Base-by-base conservation (phyloP, 2,329 filamentous ascomycete species). In the Paracamarosporium sp. region DNA sequence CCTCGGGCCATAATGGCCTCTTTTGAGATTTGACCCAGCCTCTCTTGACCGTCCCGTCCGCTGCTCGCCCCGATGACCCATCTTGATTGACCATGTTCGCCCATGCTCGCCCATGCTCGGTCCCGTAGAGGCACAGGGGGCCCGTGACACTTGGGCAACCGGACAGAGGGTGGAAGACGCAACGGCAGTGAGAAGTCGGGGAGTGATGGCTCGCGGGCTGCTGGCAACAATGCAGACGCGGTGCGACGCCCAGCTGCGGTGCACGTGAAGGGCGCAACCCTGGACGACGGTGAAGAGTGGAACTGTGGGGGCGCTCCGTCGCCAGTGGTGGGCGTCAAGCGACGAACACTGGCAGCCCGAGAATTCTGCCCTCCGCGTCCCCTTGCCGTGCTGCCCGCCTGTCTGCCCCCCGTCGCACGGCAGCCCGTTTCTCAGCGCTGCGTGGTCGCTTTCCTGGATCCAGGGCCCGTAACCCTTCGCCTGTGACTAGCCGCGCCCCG, bases 401-500 rank as follows among this genome's bases (percentile, higher is more conserved):
- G 55, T 20, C 54, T 55, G 43, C 43, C 54, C 60, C 28, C 45
- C 36, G 70, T 74, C 60, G 66, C 64, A 72, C 71, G 46, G 68
- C 69, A 66, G 63, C 61, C 61, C n/a, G 58, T 47, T 51, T 48
- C 45, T 60, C 59, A 58, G 60, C 61, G 31, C 31, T 64, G 67
- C 65, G 60, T 53, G 57, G 57, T 60, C 58, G 47, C 60, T 43
- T 54, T 50, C 60, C 62, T 66, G 56, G 57, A 62, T 61, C 50
- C 60, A 57, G 54, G 58, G 50, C 61, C 54, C 33, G 43, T 33
- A 66, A 66, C 65, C 61, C 53, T 22, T 59, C 53, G 57, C 68
- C 61, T 68, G 66, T 60, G 58, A 30, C 56, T 60, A 62, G 40
- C 65, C 66, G 66, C 63, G 50, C 68, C 67, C 65, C 64, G 54